phyloP scores from a whole-genome alignment of 2,329 filamentous ascomycete species.

The Ophiocordyceps sinensis region DNA sequence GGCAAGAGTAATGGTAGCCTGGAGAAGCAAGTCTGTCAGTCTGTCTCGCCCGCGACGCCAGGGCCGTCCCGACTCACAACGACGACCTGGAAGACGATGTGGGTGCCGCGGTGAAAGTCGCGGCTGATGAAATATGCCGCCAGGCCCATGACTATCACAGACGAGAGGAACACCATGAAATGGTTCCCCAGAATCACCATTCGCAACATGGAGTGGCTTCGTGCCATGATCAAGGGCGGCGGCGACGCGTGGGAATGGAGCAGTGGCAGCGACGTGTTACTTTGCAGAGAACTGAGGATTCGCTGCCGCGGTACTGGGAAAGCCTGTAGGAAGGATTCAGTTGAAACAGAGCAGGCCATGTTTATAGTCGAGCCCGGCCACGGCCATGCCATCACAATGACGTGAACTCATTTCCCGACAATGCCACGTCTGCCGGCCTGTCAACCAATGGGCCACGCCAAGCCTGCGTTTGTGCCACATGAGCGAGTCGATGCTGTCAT shows the following conservation, averaged over 20 bases:
- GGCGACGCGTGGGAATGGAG: background rate
- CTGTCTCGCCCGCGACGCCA: background rate
- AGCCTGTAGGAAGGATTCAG: background rate
- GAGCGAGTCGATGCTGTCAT: too few species aligned
- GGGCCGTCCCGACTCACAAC: conserved; percentile 5
- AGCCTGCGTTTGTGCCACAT: too few species aligned
- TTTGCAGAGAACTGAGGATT: background rate
- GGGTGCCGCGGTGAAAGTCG: conserved; percentile 4
- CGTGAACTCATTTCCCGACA: too few species aligned
- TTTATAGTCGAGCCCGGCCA: background rate
- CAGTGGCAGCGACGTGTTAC: background rate
- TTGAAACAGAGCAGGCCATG: background rate
- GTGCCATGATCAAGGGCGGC: background rate
- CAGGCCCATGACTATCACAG: conserved; percentile 10
- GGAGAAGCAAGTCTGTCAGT: background rate
- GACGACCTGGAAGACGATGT: conserved; percentile 11
- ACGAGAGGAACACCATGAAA: conserved; percentile 9
- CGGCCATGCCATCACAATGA: too few species aligned
- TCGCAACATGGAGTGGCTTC: conserved; percentile 2
- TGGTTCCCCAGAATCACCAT: conserved; percentile 7
- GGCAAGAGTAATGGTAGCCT: conserved; percentile 10
- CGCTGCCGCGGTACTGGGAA: too few species aligned
- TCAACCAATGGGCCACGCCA: too few species aligned
- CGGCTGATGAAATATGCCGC: conserved; percentile 9
- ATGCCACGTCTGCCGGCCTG: too few species aligned